phyloP scores from a whole-genome alignment of 495 filamentous ascomycete species.

The Glonium stellatum region DNA sequence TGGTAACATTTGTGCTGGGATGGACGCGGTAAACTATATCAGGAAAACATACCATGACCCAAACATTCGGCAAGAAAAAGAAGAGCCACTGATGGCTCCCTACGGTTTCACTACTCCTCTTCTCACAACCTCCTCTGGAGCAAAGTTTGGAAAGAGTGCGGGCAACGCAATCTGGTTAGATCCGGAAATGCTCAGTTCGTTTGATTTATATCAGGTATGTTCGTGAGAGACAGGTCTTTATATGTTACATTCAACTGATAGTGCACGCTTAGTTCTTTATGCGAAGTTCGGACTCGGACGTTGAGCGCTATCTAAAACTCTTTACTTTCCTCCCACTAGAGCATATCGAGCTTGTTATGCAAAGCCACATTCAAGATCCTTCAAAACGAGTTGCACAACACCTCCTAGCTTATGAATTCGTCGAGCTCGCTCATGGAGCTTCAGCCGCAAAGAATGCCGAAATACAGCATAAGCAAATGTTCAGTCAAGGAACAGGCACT shows the following conservation, averaged over 20 bases:
- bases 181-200: constrained; percentile 65
- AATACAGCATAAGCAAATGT: constrained; percentile 21
- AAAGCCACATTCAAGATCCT: constrained; percentile 57
- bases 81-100: constrained; percentile 40
- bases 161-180: constrained; percentile 96
- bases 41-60: constrained; percentile 41
- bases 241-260: constrained; percentile 5
- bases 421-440: constrained; percentile 68
- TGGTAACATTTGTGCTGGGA: constrained; percentile 89
- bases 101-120: constrained; percentile 87
- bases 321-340: constrained; percentile 80
- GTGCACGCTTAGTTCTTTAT: constrained; percentile 64
- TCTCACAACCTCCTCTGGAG: constrained; percentile 73
- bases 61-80: constrained; percentile 24
- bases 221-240: neutral
- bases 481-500: constrained; percentile 10
- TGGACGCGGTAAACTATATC: constrained; percentile 71
- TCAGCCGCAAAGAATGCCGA: constrained; percentile 17
- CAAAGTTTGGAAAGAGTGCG: constrained; percentile 92
- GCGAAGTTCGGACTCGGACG: constrained; percentile 68
- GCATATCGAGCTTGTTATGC: constrained; percentile 57
- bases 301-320: constrained; percentile 74
- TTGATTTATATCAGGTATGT: constrained; percentile 73
- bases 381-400: constrained; percentile 73
- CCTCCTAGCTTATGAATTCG: constrained; percentile 68